A percentile compares a stretch with the other conserved stretches of the same genome.
These are phyloP conservation scores for Diutina sp. DNA, from an alignment of 1,139 yeast species.

Conservation along the genomic window DNA sequence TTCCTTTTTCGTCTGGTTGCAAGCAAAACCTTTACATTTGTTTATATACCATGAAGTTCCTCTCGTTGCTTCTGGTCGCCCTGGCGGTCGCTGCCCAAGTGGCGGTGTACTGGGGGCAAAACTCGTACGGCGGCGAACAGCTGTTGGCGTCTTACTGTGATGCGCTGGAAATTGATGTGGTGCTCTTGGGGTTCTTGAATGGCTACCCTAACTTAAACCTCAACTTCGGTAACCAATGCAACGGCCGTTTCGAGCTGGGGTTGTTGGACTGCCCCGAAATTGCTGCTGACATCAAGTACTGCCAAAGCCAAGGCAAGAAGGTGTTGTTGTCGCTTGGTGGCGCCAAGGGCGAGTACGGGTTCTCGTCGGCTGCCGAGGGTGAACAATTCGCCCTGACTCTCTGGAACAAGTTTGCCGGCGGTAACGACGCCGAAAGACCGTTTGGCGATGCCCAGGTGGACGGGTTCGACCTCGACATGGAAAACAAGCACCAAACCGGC, in stretches of 20 bases:
- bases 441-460: constrained; percentile 43
- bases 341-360: constrained; percentile 70
- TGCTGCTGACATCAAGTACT: constrained; percentile 61
- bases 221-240: constrained; percentile 63
- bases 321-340: constrained; percentile 83
- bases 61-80: not conserved
- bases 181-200: constrained; percentile 57
- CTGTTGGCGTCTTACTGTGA: constrained; percentile 57
- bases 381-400: constrained; percentile 57
- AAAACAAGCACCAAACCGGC: constrained; percentile 35
- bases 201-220: constrained; percentile 42
- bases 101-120: constrained; percentile 92
- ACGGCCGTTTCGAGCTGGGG: constrained; percentile 38
- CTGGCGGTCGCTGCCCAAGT: constrained; percentile 10
- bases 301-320: constrained; percentile 70
- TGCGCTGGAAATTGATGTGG: constrained; percentile 55
- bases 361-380: constrained; percentile 49
- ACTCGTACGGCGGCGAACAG: constrained; percentile 64
- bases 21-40: constrained; percentile 1
- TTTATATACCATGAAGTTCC: not conserved
- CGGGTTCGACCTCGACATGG: constrained; percentile 36
- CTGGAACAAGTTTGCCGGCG: constrained; percentile 85
- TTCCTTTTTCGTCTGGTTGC: not conserved
- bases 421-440: constrained; percentile 53
- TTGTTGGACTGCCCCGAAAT: constrained; percentile 48